Conservation (phyloP, 495 filamentous ascomycete species). For the Penicillium robsamsonii region DNA sequence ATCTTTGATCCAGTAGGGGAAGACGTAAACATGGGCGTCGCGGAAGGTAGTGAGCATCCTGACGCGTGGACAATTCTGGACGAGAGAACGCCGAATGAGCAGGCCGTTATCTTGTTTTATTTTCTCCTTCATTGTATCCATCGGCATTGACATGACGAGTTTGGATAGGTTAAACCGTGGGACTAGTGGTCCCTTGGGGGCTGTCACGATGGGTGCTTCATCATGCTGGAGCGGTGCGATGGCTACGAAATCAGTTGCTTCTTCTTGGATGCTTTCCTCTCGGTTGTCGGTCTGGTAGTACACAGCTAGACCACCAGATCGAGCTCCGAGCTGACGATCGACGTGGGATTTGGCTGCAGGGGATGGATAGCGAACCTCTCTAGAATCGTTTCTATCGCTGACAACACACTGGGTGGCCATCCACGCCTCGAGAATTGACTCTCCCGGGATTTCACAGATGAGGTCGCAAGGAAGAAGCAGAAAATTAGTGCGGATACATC, state of each 20-base stretch:
- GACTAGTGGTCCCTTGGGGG: conserved; percentile 43
- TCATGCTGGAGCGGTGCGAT: conserved; percentile 59
- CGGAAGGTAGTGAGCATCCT: conserved; percentile 75
- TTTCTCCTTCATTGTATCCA: conserved; percentile 81
- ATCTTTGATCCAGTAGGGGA: conserved; percentile 85
- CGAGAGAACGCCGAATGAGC: conserved; percentile 67
- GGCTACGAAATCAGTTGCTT: conserved; percentile 86
- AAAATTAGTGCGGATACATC: conserved; percentile 75
- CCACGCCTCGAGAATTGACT: conserved; percentile 82
- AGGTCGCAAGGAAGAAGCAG: conserved; percentile 90
- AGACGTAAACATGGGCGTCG: conserved; percentile 89
- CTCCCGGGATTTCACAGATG: conserved; percentile 81
- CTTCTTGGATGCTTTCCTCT: conserved; percentile 70
- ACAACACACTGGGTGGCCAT: conserved; percentile 77
- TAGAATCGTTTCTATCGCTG: conserved; percentile 36
- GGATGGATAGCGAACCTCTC: conserved; percentile 27
- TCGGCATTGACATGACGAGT: conserved; percentile 72
- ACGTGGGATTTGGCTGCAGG: conserved; percentile 38
- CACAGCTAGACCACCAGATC: conserved; percentile 76
- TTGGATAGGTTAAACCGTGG: conserved; percentile 62
- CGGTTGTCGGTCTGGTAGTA: conserved; percentile 81
- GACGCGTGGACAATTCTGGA: conserved; percentile 65
- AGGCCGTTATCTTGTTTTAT: conserved; percentile 66
- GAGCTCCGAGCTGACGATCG: conserved; percentile 53
- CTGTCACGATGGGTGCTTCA: conserved; percentile 50